Evolutionary conservation across 2,329 filamentous ascomycete species (phyloP).

Genomic region (Curvularia lunata): DNA sequence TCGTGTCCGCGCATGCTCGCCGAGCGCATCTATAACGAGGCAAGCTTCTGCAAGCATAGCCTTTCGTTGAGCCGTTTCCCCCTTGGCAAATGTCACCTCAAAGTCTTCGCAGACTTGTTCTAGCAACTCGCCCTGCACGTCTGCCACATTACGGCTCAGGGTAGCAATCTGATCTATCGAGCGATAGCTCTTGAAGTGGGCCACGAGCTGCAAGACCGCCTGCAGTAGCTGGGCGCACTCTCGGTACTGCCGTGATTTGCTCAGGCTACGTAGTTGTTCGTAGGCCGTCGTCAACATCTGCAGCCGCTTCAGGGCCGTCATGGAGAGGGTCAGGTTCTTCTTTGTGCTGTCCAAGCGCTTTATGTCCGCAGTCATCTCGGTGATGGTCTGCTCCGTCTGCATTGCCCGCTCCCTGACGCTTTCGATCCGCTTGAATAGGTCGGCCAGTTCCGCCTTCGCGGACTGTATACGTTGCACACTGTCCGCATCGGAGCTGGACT

Average conservation of each 20-base stretch:
- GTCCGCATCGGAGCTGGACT: conserved; percentile 84
- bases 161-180: conserved; percentile 98
- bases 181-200: conserved; percentile 96
- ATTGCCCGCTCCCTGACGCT: conserved; percentile 86
- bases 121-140: conserved; percentile 87
- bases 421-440: conserved; percentile 94
- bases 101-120: conserved; percentile 99
- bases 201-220: conserved; percentile 96
- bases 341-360: conserved; percentile 97
- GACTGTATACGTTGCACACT: conserved; percentile 90
- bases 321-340: conserved; percentile 92
- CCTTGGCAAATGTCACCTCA: conserved; percentile 90
- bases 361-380: conserved; percentile 98
- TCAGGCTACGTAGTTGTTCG: conserved; percentile 85
- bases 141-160: conserved; percentile 88
- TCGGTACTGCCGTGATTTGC: conserved; percentile 86
- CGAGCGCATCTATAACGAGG: conserved; percentile 91
- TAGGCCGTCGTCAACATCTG: conserved; percentile 99
- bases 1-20: conserved; percentile 80
- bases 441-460: conserved; percentile 85
- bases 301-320: conserved; percentile 95
- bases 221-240: conserved; percentile 94
- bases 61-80: conserved; percentile 74
- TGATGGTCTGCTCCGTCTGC: conserved; percentile 93
- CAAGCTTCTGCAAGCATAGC: conserved; percentile 84